Evolutionary conservation across 805 yeast species (phyloP).

Genomic region (Helenozyma baotianmanensis): DNA sequence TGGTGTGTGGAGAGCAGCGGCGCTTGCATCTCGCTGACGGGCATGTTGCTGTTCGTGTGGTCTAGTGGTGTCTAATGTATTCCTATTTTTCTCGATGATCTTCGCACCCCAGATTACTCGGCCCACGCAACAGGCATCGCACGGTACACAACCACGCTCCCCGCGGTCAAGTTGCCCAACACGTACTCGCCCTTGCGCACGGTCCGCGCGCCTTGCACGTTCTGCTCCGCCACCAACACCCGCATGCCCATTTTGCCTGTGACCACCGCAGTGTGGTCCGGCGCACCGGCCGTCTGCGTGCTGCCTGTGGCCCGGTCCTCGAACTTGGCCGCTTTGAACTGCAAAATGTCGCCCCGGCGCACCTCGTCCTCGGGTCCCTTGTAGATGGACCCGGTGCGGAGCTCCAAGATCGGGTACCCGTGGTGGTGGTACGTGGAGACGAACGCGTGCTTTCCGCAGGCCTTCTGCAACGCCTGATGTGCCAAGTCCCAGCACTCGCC

Average conservation of each 20-base stretch:
- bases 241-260: conserved; percentile 23
- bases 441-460: conserved; percentile 57
- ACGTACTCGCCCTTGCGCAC: conserved; percentile 39
- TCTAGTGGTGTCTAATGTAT: too few relatives aligned
- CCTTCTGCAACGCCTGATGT: conserved; percentile 46
- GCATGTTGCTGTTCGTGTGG: conserved; percentile 5
- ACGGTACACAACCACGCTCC: conserved; percentile 43
- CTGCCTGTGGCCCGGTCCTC: conserved; percentile 29
- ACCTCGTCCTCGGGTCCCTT: conserved; percentile 32
- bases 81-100: too few relatives aligned
- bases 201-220: conserved; percentile 37
- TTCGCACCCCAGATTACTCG: conserved; percentile 3
- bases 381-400: conserved; percentile 19
- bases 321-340: conserved; percentile 41
- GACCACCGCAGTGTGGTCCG: conserved; percentile 48
- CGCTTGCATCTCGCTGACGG: conserved; percentile 32
- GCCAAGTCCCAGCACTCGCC: conserved; percentile 66
- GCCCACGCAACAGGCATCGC: conserved; percentile 47
- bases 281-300: conserved; percentile 42
- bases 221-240: conserved; percentile 45
- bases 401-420: conserved; percentile 39
- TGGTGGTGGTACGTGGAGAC: conserved; percentile 44
- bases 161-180: conserved; percentile 35
- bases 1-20: conserved; percentile 75
- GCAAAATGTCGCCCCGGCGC: conserved; percentile 54